phyloP scores from a whole-genome alignment of 371 early-diverging fungal genomes.

The Smittium culicis region DNA sequence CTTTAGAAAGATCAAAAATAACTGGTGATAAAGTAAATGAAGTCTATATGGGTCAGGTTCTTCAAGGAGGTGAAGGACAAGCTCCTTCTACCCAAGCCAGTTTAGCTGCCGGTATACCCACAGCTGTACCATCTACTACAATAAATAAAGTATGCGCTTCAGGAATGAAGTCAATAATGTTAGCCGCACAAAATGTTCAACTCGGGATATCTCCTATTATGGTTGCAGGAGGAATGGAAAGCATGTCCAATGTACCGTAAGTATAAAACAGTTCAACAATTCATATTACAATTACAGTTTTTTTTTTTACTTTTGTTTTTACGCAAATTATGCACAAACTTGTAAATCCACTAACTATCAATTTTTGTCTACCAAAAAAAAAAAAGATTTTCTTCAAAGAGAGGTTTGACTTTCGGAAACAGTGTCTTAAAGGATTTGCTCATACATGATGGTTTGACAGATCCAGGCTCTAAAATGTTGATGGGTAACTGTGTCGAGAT shows the following conservation, averaged over 20 bases:
- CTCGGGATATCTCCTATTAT: slow-evolving; percentile 68
- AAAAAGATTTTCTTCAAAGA: slow-evolving; percentile 62
- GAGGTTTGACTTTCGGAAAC: slow-evolving; percentile 75
- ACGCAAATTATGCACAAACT: no score
- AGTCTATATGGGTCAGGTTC: slow-evolving; percentile 74
- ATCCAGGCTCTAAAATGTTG: slow-evolving; percentile 66
- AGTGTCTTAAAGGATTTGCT: slow-evolving; percentile 72
- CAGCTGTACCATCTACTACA: slow-evolving; percentile 66
- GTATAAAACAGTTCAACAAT: no score
- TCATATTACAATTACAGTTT: no score
- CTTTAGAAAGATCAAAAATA: slow-evolving; percentile 53
- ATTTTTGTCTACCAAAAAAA: no score
- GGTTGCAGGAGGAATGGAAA: slow-evolving; percentile 93
- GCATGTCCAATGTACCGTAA: slow-evolving; percentile 93
- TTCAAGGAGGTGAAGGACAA: slow-evolving; percentile 79
- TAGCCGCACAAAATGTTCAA: slow-evolving; percentile 74
- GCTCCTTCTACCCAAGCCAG: slow-evolving; percentile 94
- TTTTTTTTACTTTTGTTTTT: no score
- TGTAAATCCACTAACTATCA: no score
- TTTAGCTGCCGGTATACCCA: slow-evolving; percentile 67
- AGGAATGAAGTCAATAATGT: slow-evolving; percentile 82
- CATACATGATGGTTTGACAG: slow-evolving; percentile 82
- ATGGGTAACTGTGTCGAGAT: slow-evolving; percentile 94
- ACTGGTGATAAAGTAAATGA: slow-evolving; percentile 60
- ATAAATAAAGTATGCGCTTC: slow-evolving; percentile 98